Evolutionary conservation across 1,139 yeast species (phyloP).

Genomic region (Blastobotrys ciferrii): DNA sequence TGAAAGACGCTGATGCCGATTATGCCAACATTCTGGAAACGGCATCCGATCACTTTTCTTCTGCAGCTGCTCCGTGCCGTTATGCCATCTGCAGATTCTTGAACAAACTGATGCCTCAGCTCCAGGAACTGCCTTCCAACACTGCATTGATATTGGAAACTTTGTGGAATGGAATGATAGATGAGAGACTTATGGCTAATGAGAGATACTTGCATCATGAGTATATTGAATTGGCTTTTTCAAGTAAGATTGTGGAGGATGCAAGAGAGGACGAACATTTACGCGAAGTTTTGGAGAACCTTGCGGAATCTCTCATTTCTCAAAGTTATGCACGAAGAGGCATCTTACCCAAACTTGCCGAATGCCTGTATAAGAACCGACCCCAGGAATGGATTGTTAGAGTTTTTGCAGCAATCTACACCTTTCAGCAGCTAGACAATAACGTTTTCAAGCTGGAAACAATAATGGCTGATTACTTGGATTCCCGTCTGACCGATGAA

Average conservation of each 20-base stretch:
- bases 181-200: slow-evolving; percentile 60
- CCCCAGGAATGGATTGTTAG: slow-evolving; percentile 51
- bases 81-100: slow-evolving; percentile 16
- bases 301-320: slow-evolving; percentile 35
- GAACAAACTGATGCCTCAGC: slow-evolving; percentile 6
- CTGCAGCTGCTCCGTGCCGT: slow-evolving; percentile 18
- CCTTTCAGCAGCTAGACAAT: slow-evolving; percentile 53
- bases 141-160: slow-evolving; percentile 14
- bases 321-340: slow-evolving; percentile 63
- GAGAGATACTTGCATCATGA: slow-evolving; percentile 62
- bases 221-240: slow-evolving; percentile 50
- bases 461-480: slow-evolving; percentile 52
- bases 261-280: slow-evolving; percentile 13
- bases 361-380: slow-evolving; percentile 43
- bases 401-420: slow-evolving; percentile 48
- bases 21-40: background rate
- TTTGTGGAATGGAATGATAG: slow-evolving; percentile 60
- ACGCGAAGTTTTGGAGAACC: slow-evolving; percentile 23
- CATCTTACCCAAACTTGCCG: slow-evolving; percentile 59
- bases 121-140: background rate
- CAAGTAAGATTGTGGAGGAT: slow-evolving; percentile 32
- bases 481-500: slow-evolving; percentile 29
- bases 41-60: slow-evolving; percentile 16
- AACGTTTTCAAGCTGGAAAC: slow-evolving; percentile 61
- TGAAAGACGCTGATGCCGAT: background rate